phyloP scores from a whole-genome alignment of 78 protist genomes.

The Isochrysis galbana region DNA sequence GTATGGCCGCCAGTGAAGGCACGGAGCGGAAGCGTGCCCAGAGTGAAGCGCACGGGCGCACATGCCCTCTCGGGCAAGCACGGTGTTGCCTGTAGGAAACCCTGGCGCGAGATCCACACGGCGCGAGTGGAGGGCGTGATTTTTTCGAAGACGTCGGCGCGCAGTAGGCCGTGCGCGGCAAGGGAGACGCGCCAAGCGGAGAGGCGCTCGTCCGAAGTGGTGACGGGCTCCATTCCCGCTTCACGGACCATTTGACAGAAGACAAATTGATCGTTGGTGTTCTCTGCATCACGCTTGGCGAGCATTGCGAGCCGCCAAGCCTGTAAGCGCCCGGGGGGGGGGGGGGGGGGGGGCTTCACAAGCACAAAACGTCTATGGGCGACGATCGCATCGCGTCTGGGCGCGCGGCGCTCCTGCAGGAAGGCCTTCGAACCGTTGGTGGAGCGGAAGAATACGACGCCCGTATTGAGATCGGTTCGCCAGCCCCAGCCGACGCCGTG shows the following conservation, averaged over 20 bases:
- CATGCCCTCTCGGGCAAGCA: background rate
- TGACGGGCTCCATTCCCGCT: background rate
- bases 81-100: background rate
- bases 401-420: background rate
- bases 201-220: background rate
- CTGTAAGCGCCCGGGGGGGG: background rate
- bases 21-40: background rate
- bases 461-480: background rate
- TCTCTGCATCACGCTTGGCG: background rate
- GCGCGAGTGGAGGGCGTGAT: background rate
- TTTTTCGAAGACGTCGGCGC: background rate
- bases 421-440: background rate
- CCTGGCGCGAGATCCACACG: background rate
- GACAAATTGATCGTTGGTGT: constrained; percentile 3
- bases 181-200: background rate
- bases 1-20: background rate
- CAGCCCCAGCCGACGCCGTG: background rate
- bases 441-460: constrained; percentile 9
- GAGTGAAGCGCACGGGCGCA: background rate
- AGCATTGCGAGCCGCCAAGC: constrained; percentile 19
- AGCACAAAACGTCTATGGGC: too few relatives aligned
- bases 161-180: background rate
- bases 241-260: background rate
- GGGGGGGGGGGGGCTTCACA: background rate
- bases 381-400: background rate